Base-by-base conservation (phyloP, 306 rosid species). In the Spatholobus suberectus region DNA sequence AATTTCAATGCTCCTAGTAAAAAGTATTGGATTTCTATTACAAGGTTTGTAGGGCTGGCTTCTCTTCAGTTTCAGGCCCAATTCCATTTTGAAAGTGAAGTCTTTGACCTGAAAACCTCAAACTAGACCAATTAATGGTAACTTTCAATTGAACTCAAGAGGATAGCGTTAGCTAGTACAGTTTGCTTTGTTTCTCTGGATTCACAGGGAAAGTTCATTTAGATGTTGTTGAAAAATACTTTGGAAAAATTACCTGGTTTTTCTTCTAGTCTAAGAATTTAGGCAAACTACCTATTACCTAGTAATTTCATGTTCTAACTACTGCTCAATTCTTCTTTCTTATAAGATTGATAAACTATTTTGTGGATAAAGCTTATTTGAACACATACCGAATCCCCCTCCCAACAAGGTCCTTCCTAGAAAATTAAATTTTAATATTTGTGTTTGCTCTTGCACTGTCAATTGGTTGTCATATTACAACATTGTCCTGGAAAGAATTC, bases 51-150 rank as follows among this genome's bases (percentile, higher is more conserved):
- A 21, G 47, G 59, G 58, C 7, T 4, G 68, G 21, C n/a, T 58
- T 61, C 68, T 61, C 38, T 61, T 61, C 40, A 20, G 62, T 78
- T 34, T 32, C 35, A 24, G 46, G 47, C 14, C 4, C 17, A 61
- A 59, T 73, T 58, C 41, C 46, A 47, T 81, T 81, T 81, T 43
- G 40, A 70, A 57, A 43, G 49, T 80, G 63, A 54, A 5, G 65
- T 71, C 10, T 20, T 46, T 81, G 37, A 54, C 43, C 43, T 54
- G 43, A 52, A 69, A 35, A 67, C 82, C n/a, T 35, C 20, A 67
- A 35, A 81, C 57, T 35, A 59, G 54, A 59, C 13, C 66, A 72
- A 72, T 11, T 61, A 3, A 34, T 61, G 40, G 68, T 37, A 37
- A 11, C 41, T 24, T 37, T 51, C 32, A 40, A 41, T 24, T 81